phyloP scores from a whole-genome alignment of 2,329 filamentous ascomycete species.

The Cadophora malorum region DNA sequence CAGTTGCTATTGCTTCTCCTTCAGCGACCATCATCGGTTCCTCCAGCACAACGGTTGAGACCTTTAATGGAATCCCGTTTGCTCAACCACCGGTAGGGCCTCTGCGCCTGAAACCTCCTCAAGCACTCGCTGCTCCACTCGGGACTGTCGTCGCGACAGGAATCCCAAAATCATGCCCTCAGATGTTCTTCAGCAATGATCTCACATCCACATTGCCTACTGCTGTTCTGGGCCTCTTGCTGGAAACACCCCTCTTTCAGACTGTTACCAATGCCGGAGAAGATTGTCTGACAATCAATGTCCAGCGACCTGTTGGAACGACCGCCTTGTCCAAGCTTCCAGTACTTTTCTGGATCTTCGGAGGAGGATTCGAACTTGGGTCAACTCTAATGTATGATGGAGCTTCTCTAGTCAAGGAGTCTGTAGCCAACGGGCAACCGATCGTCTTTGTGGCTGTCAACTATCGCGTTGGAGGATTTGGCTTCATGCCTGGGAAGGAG shows the following conservation, averaged over 20 bases:
- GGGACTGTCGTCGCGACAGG: conserved; percentile 67
- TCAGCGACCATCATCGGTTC: conserved; percentile 37
- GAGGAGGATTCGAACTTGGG: conserved; percentile 66
- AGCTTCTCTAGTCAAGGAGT: conserved; percentile 52
- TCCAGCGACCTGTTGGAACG: conserved; percentile 63
- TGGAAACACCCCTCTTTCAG: conserved; percentile 63
- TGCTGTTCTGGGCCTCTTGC: conserved; percentile 54
- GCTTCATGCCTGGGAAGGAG: conserved; percentile 73
- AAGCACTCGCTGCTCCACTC: conserved; percentile 59
- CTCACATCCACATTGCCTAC: conserved; percentile 45
- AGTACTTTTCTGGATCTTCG: conserved; percentile 73
- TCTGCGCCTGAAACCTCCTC: conserved; percentile 72
- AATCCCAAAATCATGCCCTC: conserved; percentile 69
- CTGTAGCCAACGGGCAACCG: conserved; percentile 58
- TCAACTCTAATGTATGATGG: conserved; percentile 59
- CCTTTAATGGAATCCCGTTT: conserved; percentile 77
- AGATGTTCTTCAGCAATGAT: conserved; percentile 66
- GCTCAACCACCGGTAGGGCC: conserved; percentile 70
- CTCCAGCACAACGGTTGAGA: conserved; percentile 57
- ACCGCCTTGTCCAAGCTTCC: conserved; percentile 62
- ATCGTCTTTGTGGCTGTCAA: conserved; percentile 79
- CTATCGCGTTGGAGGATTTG: conserved; percentile 76
- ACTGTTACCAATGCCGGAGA: conserved; percentile 59
- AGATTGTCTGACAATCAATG: conserved; percentile 67
- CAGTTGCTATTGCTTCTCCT: conserved; percentile 33